Evolutionary conservation across 768 basidiomycete genomes (phyloP).

Genomic region (Plicaturopsis crispa): DNA sequence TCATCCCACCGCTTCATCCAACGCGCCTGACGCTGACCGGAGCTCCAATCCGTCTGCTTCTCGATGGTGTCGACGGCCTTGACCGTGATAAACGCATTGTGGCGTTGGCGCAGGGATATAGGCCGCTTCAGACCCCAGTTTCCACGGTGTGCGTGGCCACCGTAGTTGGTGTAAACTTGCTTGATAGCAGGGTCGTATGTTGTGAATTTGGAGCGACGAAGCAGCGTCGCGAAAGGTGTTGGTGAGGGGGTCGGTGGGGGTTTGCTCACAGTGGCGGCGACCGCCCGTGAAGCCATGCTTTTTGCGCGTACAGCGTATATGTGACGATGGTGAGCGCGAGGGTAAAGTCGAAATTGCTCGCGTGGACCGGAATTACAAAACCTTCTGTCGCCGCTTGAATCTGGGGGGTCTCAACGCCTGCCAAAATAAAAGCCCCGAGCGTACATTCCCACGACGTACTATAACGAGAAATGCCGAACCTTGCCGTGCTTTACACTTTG

Average conservation of each 20-base stretch:
- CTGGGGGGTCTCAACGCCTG: too few species aligned
- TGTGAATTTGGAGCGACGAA: slow-evolving; percentile 79
- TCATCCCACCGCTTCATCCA: slow-evolving; percentile 66
- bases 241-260: slow-evolving; percentile 26
- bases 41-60: slow-evolving; percentile 73
- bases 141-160: slow-evolving; percentile 66
- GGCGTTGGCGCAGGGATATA: slow-evolving; percentile 57
- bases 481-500: too few species aligned
- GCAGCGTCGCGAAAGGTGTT: slow-evolving; percentile 68
- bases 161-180: slow-evolving; percentile 69
- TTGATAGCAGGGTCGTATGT: slow-evolving; percentile 68
- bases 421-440: too few species aligned
- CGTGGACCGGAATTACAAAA: background rate
- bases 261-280: slow-evolving; percentile 7
- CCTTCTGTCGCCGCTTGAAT: background rate
- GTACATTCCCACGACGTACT: too few species aligned
- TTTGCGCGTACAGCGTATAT: background rate
- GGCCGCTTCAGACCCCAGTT: slow-evolving; percentile 86
- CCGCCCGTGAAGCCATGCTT: slow-evolving; percentile 8
- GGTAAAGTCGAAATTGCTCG: background rate
- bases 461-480: too few species aligned
- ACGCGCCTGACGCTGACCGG: slow-evolving; percentile 55
- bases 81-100: slow-evolving; percentile 58
- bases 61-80: slow-evolving; percentile 60
- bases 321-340: background rate